phyloP scores from a whole-genome alignment of 2,329 filamentous ascomycete genomes.

The Penicillium sp. region DNA sequence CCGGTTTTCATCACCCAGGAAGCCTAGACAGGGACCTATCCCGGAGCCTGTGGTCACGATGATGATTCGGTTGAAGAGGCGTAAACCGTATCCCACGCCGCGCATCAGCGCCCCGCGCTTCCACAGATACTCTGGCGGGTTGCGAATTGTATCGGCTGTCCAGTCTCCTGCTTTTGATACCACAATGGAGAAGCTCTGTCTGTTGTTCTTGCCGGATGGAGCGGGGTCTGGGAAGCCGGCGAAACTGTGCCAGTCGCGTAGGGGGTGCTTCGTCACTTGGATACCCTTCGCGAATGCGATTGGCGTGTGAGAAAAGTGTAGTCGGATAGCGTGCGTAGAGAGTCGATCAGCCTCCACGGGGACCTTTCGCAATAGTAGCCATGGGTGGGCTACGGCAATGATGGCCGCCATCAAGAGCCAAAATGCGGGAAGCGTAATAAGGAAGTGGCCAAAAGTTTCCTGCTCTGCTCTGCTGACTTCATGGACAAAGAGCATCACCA shows the following conservation, averaged over 20 bases:
- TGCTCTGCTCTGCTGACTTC: constrained; percentile 34
- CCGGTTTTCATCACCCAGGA: constrained; percentile 47
- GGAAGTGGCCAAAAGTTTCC: constrained; percentile 32
- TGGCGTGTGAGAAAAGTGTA: constrained; percentile 62
- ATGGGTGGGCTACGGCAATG: constrained; percentile 62
- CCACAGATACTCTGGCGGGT: constrained; percentile 59
- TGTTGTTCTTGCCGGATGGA: not conserved
- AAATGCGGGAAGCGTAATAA: constrained; percentile 51
- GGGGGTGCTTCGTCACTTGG: constrained; percentile 57
- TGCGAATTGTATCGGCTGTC: constrained; percentile 59
- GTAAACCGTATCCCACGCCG: constrained; percentile 62
- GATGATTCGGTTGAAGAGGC: constrained; percentile 60
- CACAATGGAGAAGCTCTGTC: constrained; percentile 33
- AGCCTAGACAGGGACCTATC: constrained; percentile 62
- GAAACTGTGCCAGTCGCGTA: constrained; percentile 72
- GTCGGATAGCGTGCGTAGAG: constrained; percentile 65
- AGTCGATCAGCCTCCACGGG: constrained; percentile 61
- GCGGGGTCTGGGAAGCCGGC: constrained; percentile 61
- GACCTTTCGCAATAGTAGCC: constrained; percentile 64
- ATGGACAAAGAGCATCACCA: constrained; percentile 53
- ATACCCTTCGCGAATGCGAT: constrained; percentile 54
- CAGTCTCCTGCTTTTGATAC: constrained; percentile 71
- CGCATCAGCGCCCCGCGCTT: constrained; percentile 63
- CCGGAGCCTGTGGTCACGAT: constrained; percentile 68
- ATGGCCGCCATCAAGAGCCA: constrained; percentile 66